Base-by-base conservation (phyloP, 2,329 filamentous ascomycete species). In the Ophiostoma pallidulum region DNA sequence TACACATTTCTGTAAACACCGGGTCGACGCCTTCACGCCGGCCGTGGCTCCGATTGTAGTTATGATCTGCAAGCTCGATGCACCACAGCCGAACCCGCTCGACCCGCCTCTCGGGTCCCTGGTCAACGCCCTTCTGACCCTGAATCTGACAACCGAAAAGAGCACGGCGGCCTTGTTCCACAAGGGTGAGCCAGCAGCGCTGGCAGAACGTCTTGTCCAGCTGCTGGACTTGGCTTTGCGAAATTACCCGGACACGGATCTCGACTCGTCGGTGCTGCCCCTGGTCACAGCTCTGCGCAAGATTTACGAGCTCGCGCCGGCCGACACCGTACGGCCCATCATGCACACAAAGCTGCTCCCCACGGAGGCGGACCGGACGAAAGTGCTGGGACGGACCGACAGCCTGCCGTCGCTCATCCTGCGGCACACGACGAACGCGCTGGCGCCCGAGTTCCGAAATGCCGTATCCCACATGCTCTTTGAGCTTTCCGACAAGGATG, bases 391-490 rank as follows among this genome's bases (percentile, higher is more conserved):
- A 13, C 77, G 78, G 51, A 83, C 83, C 8, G 72, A 81, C 24
- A 85, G 82, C 0, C 69, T 97, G 0, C 75, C 91, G 2, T 83
- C 88, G 2, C 79, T 80, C 51, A 70, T 98, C 2, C 74, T 98
- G 43, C 78, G 80, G 47, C 78, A 92, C 35, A 88, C 86, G 3
- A 86, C 82, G 5, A 86, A 85, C 13, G 77, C 89, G 0, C 65
- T 79, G 37, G 76, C 85, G 0, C 79, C 86, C 0, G 80, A 82
- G 33, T 69, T 95, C 3, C 79, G 88, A 16, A 80, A 85, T 40
- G 77, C 78, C 16, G 83, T 94, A 45, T 86, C 85, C 0, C 74
- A 82, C 26, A 72, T 98, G 20, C 76, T 96, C 52, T 98, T 94
- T 61, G 85, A 94, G 54, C 73, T 97, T 24, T 95, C 89, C 0